Base-by-base conservation (phyloP, 2,329 filamentous ascomycete species). In the Fusarium sp. region DNA sequence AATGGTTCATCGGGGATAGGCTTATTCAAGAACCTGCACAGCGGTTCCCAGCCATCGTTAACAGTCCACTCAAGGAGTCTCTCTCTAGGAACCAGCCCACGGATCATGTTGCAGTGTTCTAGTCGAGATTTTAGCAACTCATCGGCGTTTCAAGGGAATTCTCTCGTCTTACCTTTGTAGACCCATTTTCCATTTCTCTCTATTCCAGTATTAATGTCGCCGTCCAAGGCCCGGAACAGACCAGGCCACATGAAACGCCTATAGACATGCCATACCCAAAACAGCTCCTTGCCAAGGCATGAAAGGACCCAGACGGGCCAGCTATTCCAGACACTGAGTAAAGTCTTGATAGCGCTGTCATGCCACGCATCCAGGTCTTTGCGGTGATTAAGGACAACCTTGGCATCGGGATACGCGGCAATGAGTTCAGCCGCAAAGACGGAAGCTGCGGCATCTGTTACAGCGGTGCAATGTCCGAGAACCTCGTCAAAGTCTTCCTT, bases 321-420 rank as follows among this genome's bases (percentile, higher is more conserved):
- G 15, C 55, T 72, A 6, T 55, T 20, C 29, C 59, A 25, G 14
- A 60, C 44, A 34, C 34, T 45, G 7, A 70, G 49, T 11, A 72
- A 25, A 4, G 56, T 64, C 7, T 70, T 65, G 12, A 61, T 20
- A 27, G 59, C 68, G 29, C 69, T 72, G 8, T 46, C 68, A 16
- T 60, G 68, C 66, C 65, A 70, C 4, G 70, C 55, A 8, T 72
- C 53, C 5, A 67, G 12, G 10, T 72, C 69, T 54, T 25, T 54
- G 16, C 66, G 70, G 45, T 70, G 32, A 11, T 67, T 59, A 3
- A 72, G 66, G 0, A 72, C 50, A 2, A 72, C 62, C 42, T 72
- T 72, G 24, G 68, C 47, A 30, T 72, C 56, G 6, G 70, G 69
- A 16, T 72, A 72, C 1, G 69, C 69, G 7, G 58, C 52, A 5